These are phyloP conservation scores for Sporothrix curviconia DNA, from an alignment of 2,329 filamentous ascomycete genomes.

Conservation along the genomic window DNA sequence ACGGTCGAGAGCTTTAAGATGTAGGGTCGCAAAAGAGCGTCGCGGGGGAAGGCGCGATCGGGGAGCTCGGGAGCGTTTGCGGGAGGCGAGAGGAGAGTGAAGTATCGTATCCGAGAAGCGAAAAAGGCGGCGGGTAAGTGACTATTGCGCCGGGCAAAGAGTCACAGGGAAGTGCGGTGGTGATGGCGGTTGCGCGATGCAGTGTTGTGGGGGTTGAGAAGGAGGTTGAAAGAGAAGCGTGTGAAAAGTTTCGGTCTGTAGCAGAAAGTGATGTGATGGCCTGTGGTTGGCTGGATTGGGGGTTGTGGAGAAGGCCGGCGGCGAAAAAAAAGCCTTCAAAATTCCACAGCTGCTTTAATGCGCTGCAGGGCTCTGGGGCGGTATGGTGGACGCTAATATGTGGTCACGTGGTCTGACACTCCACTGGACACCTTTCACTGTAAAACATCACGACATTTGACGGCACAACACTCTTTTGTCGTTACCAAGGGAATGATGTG, in stretches of 20 bases:
- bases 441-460: no score
- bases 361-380: no score
- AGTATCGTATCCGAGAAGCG: neutral
- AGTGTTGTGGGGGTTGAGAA: neutral
- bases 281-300: conserved; percentile 4
- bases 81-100: neutral
- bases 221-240: neutral
- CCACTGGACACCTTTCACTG: no score
- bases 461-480: no score
- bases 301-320: neutral
- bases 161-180: neutral
- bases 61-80: neutral
- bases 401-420: no score
- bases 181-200: neutral
- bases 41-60: conserved; percentile 7
- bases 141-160: conserved; percentile 15
- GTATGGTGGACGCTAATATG: no score
- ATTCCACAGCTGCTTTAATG: no score
- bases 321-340: neutral
- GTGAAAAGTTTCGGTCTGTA: conserved; percentile 8
- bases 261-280: conserved; percentile 3
- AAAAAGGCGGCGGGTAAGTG: neutral
- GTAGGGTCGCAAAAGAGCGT: conserved; percentile 15
- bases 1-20: no score
- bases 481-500: no score